Conservation (phyloP, 768 basidiomycete genomes). For the Podaxis sp. region DNA sequence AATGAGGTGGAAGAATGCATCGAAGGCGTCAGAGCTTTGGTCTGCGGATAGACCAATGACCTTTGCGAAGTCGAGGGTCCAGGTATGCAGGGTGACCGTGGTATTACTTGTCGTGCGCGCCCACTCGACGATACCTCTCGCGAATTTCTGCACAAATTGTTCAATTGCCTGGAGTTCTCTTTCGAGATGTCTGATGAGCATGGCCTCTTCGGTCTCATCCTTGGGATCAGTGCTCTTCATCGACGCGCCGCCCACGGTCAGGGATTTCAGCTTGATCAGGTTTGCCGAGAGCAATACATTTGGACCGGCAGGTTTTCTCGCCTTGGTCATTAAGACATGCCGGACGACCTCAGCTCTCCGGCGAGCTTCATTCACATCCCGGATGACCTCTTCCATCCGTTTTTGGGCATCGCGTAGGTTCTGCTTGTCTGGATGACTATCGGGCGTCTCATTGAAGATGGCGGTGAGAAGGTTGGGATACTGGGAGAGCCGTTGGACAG, state of each 20-base stretch:
- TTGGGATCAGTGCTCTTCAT: slow-evolving; percentile 21
- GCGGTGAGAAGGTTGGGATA: slow-evolving; percentile 84
- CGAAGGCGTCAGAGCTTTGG: slow-evolving; percentile 59
- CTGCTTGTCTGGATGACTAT: slow-evolving; percentile 64
- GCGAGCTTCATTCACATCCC: slow-evolving; percentile 76
- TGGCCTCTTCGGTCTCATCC: slow-evolving; percentile 38
- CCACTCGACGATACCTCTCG: slow-evolving; percentile 66
- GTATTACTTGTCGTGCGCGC: slow-evolving; percentile 48
- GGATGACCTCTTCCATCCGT: slow-evolving; percentile 70
- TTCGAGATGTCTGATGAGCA: slow-evolving; percentile 54
- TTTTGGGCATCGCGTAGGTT: slow-evolving; percentile 51
- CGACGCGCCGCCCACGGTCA: slow-evolving; percentile 31
- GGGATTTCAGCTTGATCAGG: slow-evolving; percentile 58
- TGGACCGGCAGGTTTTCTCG: slow-evolving; percentile 33
- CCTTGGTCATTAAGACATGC: slow-evolving; percentile 59
- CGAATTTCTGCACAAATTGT: slow-evolving; percentile 58
- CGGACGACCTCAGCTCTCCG: slow-evolving; percentile 77
- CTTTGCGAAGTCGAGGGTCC: slow-evolving; percentile 65
- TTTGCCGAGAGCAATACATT: slow-evolving; percentile 57
- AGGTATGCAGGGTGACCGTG: slow-evolving; percentile 50
- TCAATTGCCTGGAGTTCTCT: slow-evolving; percentile 57
- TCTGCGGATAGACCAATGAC: slow-evolving; percentile 61
- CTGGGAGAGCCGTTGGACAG: slow-evolving; percentile 93
- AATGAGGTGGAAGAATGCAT: slow-evolving; percentile 68
- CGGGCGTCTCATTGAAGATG: slow-evolving; percentile 74